Evolutionary conservation across 345 rosid genomes (phyloP).

Genomic region (Lumnitzera littorea): DNA sequence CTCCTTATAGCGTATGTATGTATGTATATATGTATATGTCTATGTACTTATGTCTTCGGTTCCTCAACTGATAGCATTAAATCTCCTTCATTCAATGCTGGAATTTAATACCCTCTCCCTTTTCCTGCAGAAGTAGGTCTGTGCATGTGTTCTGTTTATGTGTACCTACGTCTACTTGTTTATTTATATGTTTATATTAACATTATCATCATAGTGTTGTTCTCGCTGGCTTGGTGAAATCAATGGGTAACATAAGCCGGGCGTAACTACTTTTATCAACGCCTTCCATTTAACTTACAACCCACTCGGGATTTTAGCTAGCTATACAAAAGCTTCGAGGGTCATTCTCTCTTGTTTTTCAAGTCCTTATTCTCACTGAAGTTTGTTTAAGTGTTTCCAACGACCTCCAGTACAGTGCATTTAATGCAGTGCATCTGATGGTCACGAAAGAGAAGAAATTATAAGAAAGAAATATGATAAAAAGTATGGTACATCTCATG

Average conservation of each 20-base stretch:
- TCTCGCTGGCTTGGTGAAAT: no score
- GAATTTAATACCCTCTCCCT: constrained; percentile 26
- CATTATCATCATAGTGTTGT: no score
- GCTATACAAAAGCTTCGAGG: no score
- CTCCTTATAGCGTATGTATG: neutral
- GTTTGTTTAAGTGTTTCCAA: constrained; percentile 20
- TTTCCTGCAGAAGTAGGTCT: constrained; percentile 60
- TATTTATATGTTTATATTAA: no score
- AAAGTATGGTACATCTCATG: constrained; percentile 21
- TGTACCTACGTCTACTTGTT: neutral
- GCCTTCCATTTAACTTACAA: neutral
- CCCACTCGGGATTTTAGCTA: neutral
- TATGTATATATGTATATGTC: constrained; percentile 6
- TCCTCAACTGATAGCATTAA: constrained; percentile 84
- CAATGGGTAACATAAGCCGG: no score
- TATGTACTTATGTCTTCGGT: neutral
- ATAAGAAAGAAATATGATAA: neutral
- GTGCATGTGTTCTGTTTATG: constrained; percentile 1
- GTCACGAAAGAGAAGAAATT: constrained; percentile 11
- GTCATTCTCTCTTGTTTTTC: neutral
- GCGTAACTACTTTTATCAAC: no score
- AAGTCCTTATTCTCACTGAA: neutral
- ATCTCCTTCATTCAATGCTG: constrained; percentile 48
- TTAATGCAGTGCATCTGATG: constrained; percentile 39
- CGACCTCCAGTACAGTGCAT: constrained; percentile 41